Evolutionary conservation across 2,329 filamentous ascomycete genomes (phyloP), one percentile per base, ranked within the genome.

Genomic region (Colletotrichum orbiculare): DNA sequence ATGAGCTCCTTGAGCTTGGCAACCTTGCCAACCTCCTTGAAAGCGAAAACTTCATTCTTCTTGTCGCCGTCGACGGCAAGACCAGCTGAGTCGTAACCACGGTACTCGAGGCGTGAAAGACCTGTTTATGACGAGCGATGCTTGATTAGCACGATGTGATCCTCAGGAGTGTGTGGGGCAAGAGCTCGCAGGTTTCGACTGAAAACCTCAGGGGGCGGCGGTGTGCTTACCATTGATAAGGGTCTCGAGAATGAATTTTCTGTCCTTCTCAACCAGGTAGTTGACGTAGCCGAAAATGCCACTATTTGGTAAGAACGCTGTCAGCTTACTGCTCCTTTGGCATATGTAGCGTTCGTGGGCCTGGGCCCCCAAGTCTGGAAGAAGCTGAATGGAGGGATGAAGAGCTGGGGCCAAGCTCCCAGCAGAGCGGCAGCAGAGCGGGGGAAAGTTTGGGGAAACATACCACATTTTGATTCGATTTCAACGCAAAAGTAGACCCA

Each of bases 1-100:
- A 98, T 95, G 79, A 98, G 91, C 83, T 94, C 85, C 87, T 92
- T 96, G 78, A 99, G 87, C 84, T 97, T 97, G 79, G 91, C 93
- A 68, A 99, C 96, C 89, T 99, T 99, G 85, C 96, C 96, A 69
- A 99, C 96, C 85, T 98, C 96, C 87, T 99, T 99, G 88, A 94
- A 98, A 69, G 96, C 94, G 71, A 93, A 88, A 71, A 98, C 94
- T 83, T 98, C 93, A 75, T 97, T 97, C 87, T 96, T 97, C 89
- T 97, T 98, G 87, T 99, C 92, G 69, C 96, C 96, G 78, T 99
- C 96, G 74, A 99, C 83, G 71, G 95, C 95, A 70, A 99, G 87
- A 84, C 96, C 96, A 68, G 96, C 95, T 69, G 96, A 98, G 81
- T 99, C 96, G 81, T 99, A 99, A 73, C 96, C 96, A 81, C 96